Base-by-base conservation (phyloP, 495 filamentous ascomycete genomes). In the Hypoxylon crocopeplum region DNA sequence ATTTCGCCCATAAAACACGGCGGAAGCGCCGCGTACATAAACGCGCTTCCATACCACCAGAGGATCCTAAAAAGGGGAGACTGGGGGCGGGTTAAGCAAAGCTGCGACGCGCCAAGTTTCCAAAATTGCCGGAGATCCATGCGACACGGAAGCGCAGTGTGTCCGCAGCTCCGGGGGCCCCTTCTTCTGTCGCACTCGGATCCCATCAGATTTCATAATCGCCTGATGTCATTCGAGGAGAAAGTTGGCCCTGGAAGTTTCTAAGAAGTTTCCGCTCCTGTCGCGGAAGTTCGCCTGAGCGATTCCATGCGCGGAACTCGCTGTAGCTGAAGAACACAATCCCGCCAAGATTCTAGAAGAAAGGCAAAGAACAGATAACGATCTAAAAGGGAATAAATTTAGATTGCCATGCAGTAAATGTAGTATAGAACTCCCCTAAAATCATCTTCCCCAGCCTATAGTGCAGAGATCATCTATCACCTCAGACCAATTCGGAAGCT, bases 391-490 rank as follows among this genome's bases (percentile, higher is more conserved):
- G 54, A 58, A 58, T 63, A 54, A 32, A 59, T 54, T 54, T 57
- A 37, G 32, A 54, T 59, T 39, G 54, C n/a, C 39, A 64, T 59
- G 61, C 51, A 64, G 61, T 59, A 59, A 59, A 59, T 59, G 19
- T 56, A 47, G 50, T 59, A 56, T 64, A 46, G 33, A 54, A 44
- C 45, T 29, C 12, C 46, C 32, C 11, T 32, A 49, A 55, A 57
- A 45, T 58, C 44, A 5, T 64, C 54, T 45, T 64, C 60, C 48
- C 42, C 60, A 59, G 44, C 54, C 48, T 62, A 49, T 38, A 53
- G 22, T 42, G 36, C 27, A 56, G 44, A 62, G 50, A 64, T 40
- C 49, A 50, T 59, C 38, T 25, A 38, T 52, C 48, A 47, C 49
- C 52, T n/a, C 24, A 33, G 20, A 30, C 48, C 24, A 64, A 49